Percentiles rank a stretch among this genome's conserved stretches.
Conservation (phyloP, 106 monocot genomes). For the Apostasia shenzhenica region DNA sequence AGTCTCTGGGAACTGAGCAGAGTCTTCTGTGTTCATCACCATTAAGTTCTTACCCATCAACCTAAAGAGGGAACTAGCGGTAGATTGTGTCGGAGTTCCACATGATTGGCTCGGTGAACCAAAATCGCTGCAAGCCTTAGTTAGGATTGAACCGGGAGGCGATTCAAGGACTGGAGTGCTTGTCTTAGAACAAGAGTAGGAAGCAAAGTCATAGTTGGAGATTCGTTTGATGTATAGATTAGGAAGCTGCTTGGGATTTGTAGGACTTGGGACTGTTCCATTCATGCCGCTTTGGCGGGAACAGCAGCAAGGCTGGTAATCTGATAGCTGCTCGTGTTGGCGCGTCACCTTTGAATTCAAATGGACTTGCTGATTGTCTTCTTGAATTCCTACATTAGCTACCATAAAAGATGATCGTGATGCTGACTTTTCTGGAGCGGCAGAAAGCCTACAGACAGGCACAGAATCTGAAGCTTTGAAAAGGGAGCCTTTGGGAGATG, state of each 20-base stretch:
- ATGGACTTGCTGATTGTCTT: too few relatives aligned
- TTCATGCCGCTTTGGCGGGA: too few relatives aligned
- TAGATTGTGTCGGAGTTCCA: conserved; percentile 9
- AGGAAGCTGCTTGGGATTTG: too few relatives aligned
- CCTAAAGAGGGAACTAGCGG: conserved; percentile 42
- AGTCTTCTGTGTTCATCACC: conserved; percentile 40
- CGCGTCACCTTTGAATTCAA: too few relatives aligned
- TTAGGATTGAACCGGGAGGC: too few relatives aligned
- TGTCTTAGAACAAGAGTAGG: not conserved
- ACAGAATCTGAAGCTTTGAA: conserved; percentile 7
- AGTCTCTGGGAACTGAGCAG: conserved; percentile 5
- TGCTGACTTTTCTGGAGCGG: too few relatives aligned
- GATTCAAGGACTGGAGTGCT: too few relatives aligned
- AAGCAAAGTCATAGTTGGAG: not conserved
- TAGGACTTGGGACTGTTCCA: not conserved
- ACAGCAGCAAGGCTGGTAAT: too few relatives aligned
- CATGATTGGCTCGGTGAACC: conserved; percentile 19
- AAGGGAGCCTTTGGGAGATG: conserved; percentile 8
- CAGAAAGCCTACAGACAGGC: not conserved
- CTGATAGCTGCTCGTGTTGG: too few relatives aligned
- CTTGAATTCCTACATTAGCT: not conserved
- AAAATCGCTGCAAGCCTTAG: conserved; percentile 1
- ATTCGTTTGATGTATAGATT: too few relatives aligned
- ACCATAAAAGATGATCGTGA: not conserved
- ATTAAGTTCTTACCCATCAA: conserved; percentile 80